Base-by-base conservation (phyloP, 768 basidiomycete species). In the Amanita pseudoporphyria region DNA sequence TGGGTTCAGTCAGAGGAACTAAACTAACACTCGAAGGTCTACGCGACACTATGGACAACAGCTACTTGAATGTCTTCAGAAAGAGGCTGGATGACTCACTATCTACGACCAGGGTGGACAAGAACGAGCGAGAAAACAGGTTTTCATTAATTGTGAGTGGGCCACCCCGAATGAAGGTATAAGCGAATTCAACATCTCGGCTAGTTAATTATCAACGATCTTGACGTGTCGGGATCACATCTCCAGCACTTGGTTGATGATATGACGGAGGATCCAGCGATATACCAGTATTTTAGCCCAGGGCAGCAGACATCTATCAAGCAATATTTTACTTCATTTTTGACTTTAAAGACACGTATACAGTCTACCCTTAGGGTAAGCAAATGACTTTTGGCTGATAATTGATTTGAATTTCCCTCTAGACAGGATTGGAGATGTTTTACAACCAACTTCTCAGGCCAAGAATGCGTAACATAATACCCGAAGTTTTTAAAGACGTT, bases 361-460 rank as follows among this genome's bases (percentile, higher is more conserved):
- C 77, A 82, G 36, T 74, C 81, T 1, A 79, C 82, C 1, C 69
- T 91, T 44, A 82, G 84, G 64, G 94, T 91, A 61, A 51, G 72
- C 52, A 51, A 26, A 32, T 30, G 39, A 43, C 24, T 14, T 5
- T 24, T 14, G 18, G 24, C 6, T 2, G 42, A 44, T 31, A 31
- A 52, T 10, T 7, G 50, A 40, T 19, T 39, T 56, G 33, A 38
- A 24, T 21, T 33, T 53, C 28, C 46, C 24, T 47, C 18, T 40
- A 93, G 90, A 70, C 77, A 2, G 90, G 94, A 13, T 70, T 96
- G 22, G 96, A 99, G 57, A 91, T 95, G 57, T 71, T 98, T 32
- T 97, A 98, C 72, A 97, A 93, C 58, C 95, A 98, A 61, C 72
- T 97, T 9, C 76, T 94, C 57, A 78, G 94, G 16, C 94, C 96